These are phyloP conservation scores for Alternaria ventricosa DNA, from an alignment of 2,329 filamentous ascomycete species.

Conservation along the genomic window DNA sequence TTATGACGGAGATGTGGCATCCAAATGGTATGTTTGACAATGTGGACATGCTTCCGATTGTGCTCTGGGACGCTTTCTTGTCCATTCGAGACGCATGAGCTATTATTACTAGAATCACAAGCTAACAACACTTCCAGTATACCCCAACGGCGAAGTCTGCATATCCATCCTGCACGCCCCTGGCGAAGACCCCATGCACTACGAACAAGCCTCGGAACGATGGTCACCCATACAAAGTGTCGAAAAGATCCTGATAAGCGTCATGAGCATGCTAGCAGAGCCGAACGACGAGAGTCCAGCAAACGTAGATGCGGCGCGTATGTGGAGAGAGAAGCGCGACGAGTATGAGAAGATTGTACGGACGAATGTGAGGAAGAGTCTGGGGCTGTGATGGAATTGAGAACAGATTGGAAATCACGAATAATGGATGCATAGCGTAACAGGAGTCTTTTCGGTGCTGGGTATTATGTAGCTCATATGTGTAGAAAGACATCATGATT, in stretches of 20 bases:
- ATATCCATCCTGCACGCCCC: constrained; percentile 97
- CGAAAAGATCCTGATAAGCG: constrained; percentile 89
- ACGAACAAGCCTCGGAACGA: constrained; percentile 86
- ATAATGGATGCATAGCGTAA: constrained; percentile 20
- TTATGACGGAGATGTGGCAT: constrained; percentile 87
- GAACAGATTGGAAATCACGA: neutral
- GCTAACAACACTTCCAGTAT: constrained; percentile 61
- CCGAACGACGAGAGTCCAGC: constrained; percentile 96
- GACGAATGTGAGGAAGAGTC: constrained; percentile 54
- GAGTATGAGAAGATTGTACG: constrained; percentile 83
- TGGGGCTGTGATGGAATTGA: constrained; percentile 38
- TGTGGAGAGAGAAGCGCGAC: constrained; percentile 80
- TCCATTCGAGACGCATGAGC: neutral
- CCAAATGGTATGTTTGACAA: constrained; percentile 72
- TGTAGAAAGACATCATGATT: neutral
- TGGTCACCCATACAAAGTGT: constrained; percentile 96
- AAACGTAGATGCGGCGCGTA: constrained; percentile 88
- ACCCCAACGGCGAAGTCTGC: constrained; percentile 85
- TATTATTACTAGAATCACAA: too few relatives aligned
- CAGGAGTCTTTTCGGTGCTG: constrained; percentile 8
- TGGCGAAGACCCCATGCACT: constrained; percentile 91
- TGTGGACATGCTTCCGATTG: neutral
- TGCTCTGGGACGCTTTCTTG: neutral
- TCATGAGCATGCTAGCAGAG: constrained; percentile 88
- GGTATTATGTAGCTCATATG: neutral